Conservation (phyloP, 768 basidiomycete genomes). For the Agaricus sinodeliciosus region DNA sequence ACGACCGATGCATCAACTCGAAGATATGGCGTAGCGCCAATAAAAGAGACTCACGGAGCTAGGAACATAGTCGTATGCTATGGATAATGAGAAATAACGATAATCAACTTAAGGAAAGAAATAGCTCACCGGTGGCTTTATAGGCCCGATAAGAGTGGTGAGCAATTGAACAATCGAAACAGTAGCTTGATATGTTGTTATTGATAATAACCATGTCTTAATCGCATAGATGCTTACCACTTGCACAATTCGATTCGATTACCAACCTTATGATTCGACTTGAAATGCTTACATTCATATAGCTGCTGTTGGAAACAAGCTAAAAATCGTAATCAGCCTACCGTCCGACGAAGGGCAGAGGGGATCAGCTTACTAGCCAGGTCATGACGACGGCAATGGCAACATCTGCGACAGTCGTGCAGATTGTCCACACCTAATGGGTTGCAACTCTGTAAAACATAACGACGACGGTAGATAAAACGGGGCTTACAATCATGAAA, state of each 20-base stretch:
- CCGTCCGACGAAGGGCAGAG: background rate
- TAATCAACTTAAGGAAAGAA: no score
- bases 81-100: no score
- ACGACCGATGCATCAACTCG: background rate
- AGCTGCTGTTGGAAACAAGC: background rate
- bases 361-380: background rate
- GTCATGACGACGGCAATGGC: background rate
- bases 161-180: background rate
- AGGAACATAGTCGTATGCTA: background rate
- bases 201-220: background rate
- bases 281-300: background rate
- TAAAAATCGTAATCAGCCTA: background rate
- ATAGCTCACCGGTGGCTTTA: constrained; percentile 4
- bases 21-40: background rate
- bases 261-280: background rate
- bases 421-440: background rate
- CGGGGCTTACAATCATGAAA: background rate
- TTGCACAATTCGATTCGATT: background rate
- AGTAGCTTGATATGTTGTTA: background rate
- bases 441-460: no score
- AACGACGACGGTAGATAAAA: background rate
- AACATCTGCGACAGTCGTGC: background rate
- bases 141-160: background rate
- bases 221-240: background rate
- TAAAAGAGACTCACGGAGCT: background rate